Percentiles rank a stretch among this genome's conserved stretches.
Conservation (phyloP, 768 basidiomycete species). For the Rhodotorula babjevae region DNA sequence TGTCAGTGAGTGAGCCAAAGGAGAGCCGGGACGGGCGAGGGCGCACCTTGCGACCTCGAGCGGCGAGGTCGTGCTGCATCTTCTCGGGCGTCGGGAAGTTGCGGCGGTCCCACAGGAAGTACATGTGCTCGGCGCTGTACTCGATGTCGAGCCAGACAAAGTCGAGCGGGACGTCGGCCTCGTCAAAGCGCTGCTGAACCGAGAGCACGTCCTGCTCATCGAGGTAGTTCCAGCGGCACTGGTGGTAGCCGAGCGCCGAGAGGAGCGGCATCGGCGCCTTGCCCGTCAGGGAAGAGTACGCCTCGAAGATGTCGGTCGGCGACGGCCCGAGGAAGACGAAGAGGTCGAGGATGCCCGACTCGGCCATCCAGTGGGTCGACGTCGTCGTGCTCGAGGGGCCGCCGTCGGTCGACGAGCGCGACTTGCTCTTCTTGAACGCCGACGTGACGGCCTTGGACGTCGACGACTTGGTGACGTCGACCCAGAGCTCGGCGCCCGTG, state of each 20-base stretch:
- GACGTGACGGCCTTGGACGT: slow-evolving; percentile 42
- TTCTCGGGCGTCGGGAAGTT: slow-evolving; percentile 89
- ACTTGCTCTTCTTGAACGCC: slow-evolving; percentile 44
- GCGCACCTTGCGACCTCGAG: slow-evolving; percentile 72
- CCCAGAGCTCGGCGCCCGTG: slow-evolving; percentile 86
- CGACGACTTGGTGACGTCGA: slow-evolving; percentile 72
- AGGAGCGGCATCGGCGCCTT: slow-evolving; percentile 79
- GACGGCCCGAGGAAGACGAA: slow-evolving; percentile 90
- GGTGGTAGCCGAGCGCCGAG: slow-evolving; percentile 91
- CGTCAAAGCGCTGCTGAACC: slow-evolving; percentile 83
- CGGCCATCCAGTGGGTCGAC: slow-evolving; percentile 93
- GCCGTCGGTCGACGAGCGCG: background rate
- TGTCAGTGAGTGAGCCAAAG: background rate
- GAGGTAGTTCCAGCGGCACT: slow-evolving; percentile 97
- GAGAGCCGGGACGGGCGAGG: background rate
- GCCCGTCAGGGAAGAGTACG: slow-evolving; percentile 81
- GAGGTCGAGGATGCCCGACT: slow-evolving; percentile 90
- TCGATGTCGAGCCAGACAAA: slow-evolving; percentile 96
- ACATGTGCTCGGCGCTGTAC: slow-evolving; percentile 86
- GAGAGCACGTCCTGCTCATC: slow-evolving; percentile 78
- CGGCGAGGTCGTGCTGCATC: slow-evolving; percentile 86
- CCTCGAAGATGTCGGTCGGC: slow-evolving; percentile 71
- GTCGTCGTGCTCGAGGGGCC: slow-evolving; percentile 52
- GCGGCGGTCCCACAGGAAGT: slow-evolving; percentile 93
- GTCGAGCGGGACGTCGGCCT: slow-evolving; percentile 89